Evolutionary conservation across 345 rosid genomes (phyloP), one percentile per base, ranked within the genome.

Genomic region (Cardiospermum halicacabum): DNA sequence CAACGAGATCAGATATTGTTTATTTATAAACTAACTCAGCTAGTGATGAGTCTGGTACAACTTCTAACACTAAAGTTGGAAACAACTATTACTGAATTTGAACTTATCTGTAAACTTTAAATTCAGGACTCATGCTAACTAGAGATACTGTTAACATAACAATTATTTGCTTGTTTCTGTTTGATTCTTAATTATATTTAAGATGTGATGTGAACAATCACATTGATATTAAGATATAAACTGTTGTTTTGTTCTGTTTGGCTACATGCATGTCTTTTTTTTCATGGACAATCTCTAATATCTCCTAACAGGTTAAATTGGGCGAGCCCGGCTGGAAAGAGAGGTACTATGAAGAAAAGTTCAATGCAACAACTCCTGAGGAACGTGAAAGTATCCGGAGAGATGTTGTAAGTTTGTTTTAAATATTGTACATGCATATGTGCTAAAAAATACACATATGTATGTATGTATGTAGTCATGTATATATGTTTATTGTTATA

Each of bases 251-350:
- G 11, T 68, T 31, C 9, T 53, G 28, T 51, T 30, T 13, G 18
- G 39, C 8, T 43, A 31, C 24, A 13, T 10, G 40, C 53, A 39
- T 55, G n/a, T 1, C 5, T 12, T 39, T 13, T 49, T 16, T 47
- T 18, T 13, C 32, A 32, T 56, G 32, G 34, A 40, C 9, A 32
- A 40, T 55, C n/a, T 50, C 36, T 56, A 39, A 48, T 60, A 40
- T 69, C 24, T 67, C 22, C 70, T 28, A 69, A 65, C 74, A 92
- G 98, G 74, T 94, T 71, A 87, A 74, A 79, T 78, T 94, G 79
- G 96, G 91, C 55, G 83, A 72, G 72, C 72, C 81, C 16, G 99
- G 99, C 31, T 94, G 99, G 99, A 91, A 77, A 71, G 96, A 94
- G 77, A 91, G 99, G 79, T 94, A 91, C 74, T 94, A 94, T 62